Base-by-base conservation (phyloP, 2,329 filamentous ascomycete genomes). In the Xylaria multiplex region DNA sequence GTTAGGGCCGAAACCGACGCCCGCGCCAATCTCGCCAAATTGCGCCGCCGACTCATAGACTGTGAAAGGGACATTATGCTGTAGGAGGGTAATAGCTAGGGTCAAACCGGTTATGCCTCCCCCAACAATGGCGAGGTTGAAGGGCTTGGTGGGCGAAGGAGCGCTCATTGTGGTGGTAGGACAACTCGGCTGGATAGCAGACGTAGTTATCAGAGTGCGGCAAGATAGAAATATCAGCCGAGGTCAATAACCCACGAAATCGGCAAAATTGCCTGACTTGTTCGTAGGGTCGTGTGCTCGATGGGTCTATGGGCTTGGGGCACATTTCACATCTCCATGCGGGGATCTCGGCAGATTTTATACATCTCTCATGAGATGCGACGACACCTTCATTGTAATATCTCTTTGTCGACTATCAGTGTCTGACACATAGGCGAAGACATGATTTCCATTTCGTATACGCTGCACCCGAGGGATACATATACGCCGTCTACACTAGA, bases 71-170 rank as follows among this genome's bases (percentile, higher is more conserved):
- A 80, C 70, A 32, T 71, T 63, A 37, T 77, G 75, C 55, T 70
- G 63, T 14, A 72, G 68, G 6, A 81, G 74, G 16, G 69, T 70
- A 30, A 80, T 74, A 2, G 79, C 77, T 7, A 80, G 73, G 6
- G 75, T 77, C 0, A 80, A 67, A 11, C 79, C 80, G 64, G 74
- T 82, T 67, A 74, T 83, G 73, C 72, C 82, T 70, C 71, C 81
- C 72, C 73, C 84, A 24, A 81, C 71, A 40, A 81, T 77, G 63
- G 79, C 79, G 52, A 81, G 62, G 55, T 76, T 69, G 59, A 79
- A 75, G 45, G 71, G 70, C 53, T 75, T 68, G 30, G 32, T 48
- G 46, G 63, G 32, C 14, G 59, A n/a, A 9, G 66, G 11, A 24
- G n/a, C 22, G 46, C 19, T 55, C 66, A 66, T 68, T 24, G 48